Evolutionary conservation across 192 early-diverging fungal genomes (phyloP), one percentile per base, ranked within the genome.

Genomic region (Dispira simplex): DNA sequence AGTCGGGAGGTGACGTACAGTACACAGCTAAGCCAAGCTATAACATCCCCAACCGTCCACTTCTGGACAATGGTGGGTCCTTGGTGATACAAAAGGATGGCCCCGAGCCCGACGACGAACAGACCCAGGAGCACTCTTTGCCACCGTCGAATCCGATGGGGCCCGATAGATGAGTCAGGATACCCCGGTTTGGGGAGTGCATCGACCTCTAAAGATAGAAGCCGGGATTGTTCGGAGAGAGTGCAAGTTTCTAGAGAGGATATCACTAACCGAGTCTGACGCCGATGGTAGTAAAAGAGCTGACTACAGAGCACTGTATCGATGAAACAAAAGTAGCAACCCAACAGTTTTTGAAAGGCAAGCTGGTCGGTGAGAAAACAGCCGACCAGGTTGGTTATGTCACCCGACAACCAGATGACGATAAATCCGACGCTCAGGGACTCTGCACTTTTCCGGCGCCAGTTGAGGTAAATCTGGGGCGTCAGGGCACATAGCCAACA

Each of bases 1-100:
- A 91, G 72, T 11, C 88, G 77, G 20, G 83, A 85, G 8, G 79
- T 71, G 28, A 90, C 70, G 70, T 87, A 91, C 46, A 83, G 75
- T 13, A 70, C 25, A 1, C 79, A 79, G 65, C 86, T 87, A 45
- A 73, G 64, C 82, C 83, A 91, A 0, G 85, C 80, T 67, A 89
- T 76, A n/a, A 83, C 63, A 28, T 79, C 62, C 0, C 89, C 82
- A 54, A 83, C 62, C 6, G 32, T 39, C 32, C 32, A 39, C 6
- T 1, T 39, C 32, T 39, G 32, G 21, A 49, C 48, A 49, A 49
- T 2, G 16, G 48, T 4, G 16, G 48, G 48, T 49, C 18, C 16
- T 1, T 49, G 48, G 4, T 49, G 18, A 21, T 21, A 16, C 16
- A 9, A 2, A 16, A 49, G 48, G 16, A 8, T 20, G 48, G 48